Evolutionary conservation across 1,284 basidiomycete species (phyloP).

Genomic region (Tilletia walkeri): DNA sequence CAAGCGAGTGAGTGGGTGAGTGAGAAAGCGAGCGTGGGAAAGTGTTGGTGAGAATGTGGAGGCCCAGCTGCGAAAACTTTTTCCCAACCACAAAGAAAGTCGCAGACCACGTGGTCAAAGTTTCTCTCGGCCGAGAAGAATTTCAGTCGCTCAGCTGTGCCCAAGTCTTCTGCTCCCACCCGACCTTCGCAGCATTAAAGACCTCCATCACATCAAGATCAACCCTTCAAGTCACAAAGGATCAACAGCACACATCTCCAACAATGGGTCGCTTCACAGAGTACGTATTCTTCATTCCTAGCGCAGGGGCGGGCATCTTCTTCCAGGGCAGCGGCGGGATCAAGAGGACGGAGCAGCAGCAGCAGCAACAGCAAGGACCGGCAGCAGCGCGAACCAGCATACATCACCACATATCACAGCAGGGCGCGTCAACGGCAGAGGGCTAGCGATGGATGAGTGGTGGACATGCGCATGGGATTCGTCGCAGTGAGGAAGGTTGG

Average conservation of each 20-base stretch:
- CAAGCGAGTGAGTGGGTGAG: background rate
- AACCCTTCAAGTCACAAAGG: conserved; percentile 9
- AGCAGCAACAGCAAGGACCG: no score
- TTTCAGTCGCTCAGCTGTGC: background rate
- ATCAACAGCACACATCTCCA: conserved; percentile 7
- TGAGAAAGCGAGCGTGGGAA: conserved; percentile 14
- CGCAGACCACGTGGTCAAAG: background rate
- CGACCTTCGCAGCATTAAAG: background rate
- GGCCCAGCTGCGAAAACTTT: background rate
- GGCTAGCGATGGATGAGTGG: no score
- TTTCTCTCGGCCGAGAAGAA: background rate
- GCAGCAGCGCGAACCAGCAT: no score
- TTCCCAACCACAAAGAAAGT: background rate
- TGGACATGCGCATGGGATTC: no score
- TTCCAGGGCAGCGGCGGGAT: background rate
- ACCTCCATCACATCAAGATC: background rate
- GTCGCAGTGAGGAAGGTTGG: no score
- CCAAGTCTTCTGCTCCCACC: no score
- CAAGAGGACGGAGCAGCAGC: no score
- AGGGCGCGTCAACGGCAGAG: no score
- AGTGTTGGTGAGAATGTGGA: background rate
- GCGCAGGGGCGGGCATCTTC: background rate
- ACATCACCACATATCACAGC: no score
- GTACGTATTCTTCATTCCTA: background rate
- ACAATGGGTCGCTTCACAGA: conserved; percentile 19